Evolutionary conservation across 2,329 filamentous ascomycete genomes (phyloP), one percentile per base, ranked within the genome.

Genomic region (Fusarium sororula): DNA sequence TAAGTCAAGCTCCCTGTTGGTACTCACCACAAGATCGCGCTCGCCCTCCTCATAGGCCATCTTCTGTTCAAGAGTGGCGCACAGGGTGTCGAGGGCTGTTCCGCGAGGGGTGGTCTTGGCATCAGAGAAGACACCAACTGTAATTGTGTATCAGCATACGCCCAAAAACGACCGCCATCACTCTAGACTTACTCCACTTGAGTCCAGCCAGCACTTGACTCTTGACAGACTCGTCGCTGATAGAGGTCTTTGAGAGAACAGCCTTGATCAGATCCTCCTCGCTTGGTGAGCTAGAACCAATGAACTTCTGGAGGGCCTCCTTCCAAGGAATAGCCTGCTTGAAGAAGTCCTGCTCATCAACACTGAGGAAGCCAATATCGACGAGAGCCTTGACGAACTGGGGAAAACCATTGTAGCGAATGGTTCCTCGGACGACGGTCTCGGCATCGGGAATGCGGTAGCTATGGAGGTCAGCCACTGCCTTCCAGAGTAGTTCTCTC

Each of bases 371-470:
- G 75, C 94, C 95, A 70, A 95, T 93, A 81, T 98, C 93, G 70
- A 97, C 94, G 17, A 98, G 90, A 32, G 92, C 90, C 81, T 92
- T 93, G 85, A 98, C 90, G 84, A 98, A 96, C 82, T 97, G 90
- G 6, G 95, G 95, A 89, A 98, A 98, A 50, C 96, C 95, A 75
- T 90, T 88, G 87, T 96, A 98, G 75, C 96, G 88, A 41, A 98
- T 89, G 37, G 95, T 97, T 72, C 83, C 94, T 58, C 94, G 90
- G 81, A 98, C 87, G 79, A 98, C 90, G 58, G 94, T 98, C 84
- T 97, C 93, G 20, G 94, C 94, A 86, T 98, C 96, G 58, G 95
- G 95, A 80, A 98, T 98, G 83, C 90, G 85, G 89, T 70, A 70
- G 26, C 67, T 70, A 20, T 20, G 6, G 53, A 20, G n/a, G 22